phyloP scores from a whole-genome alignment of 2,329 filamentous ascomycete genomes.

The Ophiostoma novo-ulmi region DNA sequence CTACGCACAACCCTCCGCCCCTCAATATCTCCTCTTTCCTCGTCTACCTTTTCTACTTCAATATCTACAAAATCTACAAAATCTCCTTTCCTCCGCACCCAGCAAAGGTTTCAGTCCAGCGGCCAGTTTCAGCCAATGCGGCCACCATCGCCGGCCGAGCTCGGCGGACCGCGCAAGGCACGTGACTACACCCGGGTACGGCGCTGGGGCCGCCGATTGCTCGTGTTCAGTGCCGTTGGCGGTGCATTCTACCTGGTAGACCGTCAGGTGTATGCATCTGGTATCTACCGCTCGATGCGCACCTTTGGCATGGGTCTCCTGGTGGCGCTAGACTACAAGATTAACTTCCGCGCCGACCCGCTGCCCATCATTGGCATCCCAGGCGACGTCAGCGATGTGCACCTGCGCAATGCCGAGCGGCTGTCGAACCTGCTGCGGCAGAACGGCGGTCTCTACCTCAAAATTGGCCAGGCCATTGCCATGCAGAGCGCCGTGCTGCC shows the following conservation, averaged over 20 bases:
- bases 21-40: neutral
- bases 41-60: neutral
- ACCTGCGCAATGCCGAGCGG: conserved; percentile 75
- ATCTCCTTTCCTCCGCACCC: conserved; percentile 3
- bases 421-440: conserved; percentile 73
- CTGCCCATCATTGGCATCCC: conserved; percentile 39
- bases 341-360: conserved; percentile 85
- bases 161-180: conserved; percentile 66
- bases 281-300: conserved; percentile 68
- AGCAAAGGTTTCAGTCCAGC: neutral
- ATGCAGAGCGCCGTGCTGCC: conserved; percentile 96
- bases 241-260: conserved; percentile 66
- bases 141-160: conserved; percentile 71
- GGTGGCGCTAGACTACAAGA: conserved; percentile 88
- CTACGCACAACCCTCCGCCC: neutral
- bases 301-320: conserved; percentile 76
- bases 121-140: conserved; percentile 58
- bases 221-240: conserved; percentile 54
- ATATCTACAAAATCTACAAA: neutral
- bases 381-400: conserved; percentile 70
- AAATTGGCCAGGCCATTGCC: conserved; percentile 96
- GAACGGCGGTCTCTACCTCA: conserved; percentile 92
- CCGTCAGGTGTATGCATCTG: conserved; percentile 69
- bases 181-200: conserved; percentile 65
- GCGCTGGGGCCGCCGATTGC: conserved; percentile 71